Percentiles rank a stretch among this genome's conserved stretches.
These are phyloP conservation scores for Wallacemonas rigidus DNA, from an alignment of 208 protist species.

Conservation along the genomic window DNA sequence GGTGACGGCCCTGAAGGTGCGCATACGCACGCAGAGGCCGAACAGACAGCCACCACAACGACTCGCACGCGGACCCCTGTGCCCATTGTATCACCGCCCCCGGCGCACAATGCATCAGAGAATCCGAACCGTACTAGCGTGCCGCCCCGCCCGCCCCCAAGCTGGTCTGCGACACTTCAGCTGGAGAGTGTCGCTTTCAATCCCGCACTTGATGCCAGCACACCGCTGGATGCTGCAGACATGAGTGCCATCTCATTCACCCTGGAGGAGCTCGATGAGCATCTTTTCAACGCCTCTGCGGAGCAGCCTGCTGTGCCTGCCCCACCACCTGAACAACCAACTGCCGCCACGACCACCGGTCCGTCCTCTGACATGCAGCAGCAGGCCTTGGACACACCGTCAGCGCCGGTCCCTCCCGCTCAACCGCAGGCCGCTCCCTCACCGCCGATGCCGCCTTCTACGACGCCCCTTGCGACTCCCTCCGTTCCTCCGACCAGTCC, in stretches of 20 bases:
- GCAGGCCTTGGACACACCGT: neutral
- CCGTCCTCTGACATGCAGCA: neutral
- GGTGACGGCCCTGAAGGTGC: too few relatives aligned
- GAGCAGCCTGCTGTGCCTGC: neutral
- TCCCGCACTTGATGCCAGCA: neutral
- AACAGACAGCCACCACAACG: neutral
- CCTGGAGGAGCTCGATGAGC: conserved; percentile 74
- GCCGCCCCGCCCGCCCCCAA: neutral
- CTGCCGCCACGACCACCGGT: neutral
- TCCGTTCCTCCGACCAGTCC: too few relatives aligned
- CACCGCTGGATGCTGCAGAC: neutral
- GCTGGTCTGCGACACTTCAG: conserved; percentile 9
- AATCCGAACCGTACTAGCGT: neutral
- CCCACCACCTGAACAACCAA: neutral
- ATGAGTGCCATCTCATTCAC: conserved; percentile 57
- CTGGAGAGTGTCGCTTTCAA: neutral
- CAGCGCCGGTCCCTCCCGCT: neutral
- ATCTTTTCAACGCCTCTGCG: conserved; percentile 44
- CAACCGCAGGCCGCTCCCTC: neutral
- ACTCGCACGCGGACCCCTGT: too few relatives aligned
- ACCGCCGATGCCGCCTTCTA: neutral
- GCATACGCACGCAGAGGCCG: neutral
- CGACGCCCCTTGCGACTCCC: too few relatives aligned
- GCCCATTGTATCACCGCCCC: neutral
- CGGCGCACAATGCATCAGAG: neutral